Conservation (phyloP, 148 eudicot genomes). For the Heliamphora exappendiculata region DNA sequence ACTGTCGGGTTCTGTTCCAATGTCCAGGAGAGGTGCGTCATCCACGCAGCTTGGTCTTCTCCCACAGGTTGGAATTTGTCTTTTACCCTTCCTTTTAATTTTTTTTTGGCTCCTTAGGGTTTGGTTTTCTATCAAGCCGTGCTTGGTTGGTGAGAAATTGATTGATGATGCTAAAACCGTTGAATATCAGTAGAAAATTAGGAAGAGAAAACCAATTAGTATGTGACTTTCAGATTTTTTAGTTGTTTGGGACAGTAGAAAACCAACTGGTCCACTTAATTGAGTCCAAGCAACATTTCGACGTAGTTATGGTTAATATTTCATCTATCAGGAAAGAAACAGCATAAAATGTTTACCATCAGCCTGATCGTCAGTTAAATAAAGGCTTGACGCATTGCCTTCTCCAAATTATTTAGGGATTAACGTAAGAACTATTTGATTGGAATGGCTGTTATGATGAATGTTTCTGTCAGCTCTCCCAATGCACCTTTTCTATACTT, state of each 20-base stretch:
- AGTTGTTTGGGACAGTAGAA: neutral
- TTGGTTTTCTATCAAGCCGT: constrained; percentile 3
- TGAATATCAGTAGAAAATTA: neutral
- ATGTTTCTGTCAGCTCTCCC: neutral
- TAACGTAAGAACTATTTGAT: neutral
- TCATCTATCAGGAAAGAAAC: neutral
- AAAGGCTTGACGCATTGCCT: neutral
- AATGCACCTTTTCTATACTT: too few relatives aligned
- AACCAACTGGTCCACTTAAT: too few relatives aligned
- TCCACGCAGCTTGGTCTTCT: constrained; percentile 95
- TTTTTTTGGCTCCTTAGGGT: neutral
- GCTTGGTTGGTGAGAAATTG: neutral
- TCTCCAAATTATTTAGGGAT: neutral
- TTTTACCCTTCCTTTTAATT: too few relatives aligned
- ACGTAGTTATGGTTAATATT: neutral
- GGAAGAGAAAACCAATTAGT: neutral
- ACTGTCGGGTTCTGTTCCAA: constrained; percentile 77
- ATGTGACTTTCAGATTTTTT: neutral
- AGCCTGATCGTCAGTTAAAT: neutral
- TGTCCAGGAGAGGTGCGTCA: constrained; percentile 85
- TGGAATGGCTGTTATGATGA: neutral
- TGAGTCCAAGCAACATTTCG: neutral
- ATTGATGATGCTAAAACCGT: neutral
- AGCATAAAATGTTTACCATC: neutral
- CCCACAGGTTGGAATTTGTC: constrained; percentile 61